Conservation (phyloP, 2,329 filamentous ascomycete genomes). For the Myriosclerotinia duriaeana region DNA sequence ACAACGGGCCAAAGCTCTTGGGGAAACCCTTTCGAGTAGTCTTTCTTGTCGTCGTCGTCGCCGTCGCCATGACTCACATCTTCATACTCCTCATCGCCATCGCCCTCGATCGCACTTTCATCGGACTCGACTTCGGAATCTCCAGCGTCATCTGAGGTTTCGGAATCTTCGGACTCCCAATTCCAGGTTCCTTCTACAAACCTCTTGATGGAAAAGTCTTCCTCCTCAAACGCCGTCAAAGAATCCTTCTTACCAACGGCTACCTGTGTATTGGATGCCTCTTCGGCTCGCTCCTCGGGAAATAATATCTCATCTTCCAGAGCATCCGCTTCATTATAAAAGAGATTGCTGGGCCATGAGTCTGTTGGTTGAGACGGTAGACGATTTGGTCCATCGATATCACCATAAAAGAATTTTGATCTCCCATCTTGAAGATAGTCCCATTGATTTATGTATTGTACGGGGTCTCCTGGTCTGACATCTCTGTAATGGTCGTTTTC, state of each 20-base stretch:
- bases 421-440: conserved; percentile 5
- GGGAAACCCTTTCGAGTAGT: background rate
- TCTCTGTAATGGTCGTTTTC: conserved; percentile 26
- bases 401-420: conserved; percentile 14
- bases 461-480: conserved; percentile 1
- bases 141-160: background rate
- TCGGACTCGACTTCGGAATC: background rate
- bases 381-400: background rate
- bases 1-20: conserved; percentile 3
- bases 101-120: background rate
- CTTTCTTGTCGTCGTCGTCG: background rate
- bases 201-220: conserved; percentile 25
- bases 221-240: conserved; percentile 23
- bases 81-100: background rate
- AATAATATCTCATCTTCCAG: conserved; percentile 46
- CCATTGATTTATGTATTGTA: conserved; percentile 12
- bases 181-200: conserved; percentile 27
- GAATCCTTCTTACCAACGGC: conserved; percentile 25
- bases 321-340: conserved; percentile 45
- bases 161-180: conserved; percentile 25
- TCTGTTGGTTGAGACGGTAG: background rate
- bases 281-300: conserved; percentile 39
- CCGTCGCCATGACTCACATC: conserved; percentile 4
- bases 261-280: background rate
- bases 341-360: conserved; percentile 32